Conservation (phyloP, 192 early-diverging fungal species). For the Coemansia javaensis region DNA sequence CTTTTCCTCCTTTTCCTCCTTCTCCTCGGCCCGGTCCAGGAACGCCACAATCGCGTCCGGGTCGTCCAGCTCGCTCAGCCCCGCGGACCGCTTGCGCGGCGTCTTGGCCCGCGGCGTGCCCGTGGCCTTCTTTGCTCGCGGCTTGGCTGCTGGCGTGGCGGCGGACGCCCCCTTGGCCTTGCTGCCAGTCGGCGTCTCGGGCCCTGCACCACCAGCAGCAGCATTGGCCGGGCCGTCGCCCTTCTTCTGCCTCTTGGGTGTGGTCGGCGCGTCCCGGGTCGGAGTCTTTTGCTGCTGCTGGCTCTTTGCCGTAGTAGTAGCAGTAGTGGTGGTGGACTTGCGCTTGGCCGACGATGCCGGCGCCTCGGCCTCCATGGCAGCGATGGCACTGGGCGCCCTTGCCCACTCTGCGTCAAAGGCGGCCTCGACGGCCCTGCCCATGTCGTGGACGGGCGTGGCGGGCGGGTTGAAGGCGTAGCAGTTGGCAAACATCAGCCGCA, state of each 20-base stretch:
- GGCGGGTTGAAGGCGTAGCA: constrained; percentile 71
- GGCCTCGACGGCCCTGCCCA: constrained; percentile 55
- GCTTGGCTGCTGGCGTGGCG: too few relatives aligned
- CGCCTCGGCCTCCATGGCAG: too few relatives aligned
- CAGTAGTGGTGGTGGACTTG: neutral
- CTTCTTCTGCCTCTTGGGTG: too few relatives aligned
- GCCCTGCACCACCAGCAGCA: too few relatives aligned
- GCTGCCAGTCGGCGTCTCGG: too few relatives aligned
- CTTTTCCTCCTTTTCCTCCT: too few relatives aligned
- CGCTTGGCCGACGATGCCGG: neutral
- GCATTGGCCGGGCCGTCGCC: too few relatives aligned
- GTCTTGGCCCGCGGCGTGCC: too few relatives aligned
- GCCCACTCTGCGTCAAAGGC: constrained; percentile 54
- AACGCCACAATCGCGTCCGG: constrained; percentile 18
- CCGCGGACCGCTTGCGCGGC: too few relatives aligned
- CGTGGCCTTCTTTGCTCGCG: too few relatives aligned
- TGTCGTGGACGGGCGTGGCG: constrained; percentile 58
- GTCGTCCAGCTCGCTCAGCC: constrained; percentile 9
- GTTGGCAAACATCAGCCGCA: constrained; percentile 60
- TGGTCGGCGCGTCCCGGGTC: neutral
- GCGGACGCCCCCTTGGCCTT: too few relatives aligned
- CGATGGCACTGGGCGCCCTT: constrained; percentile 7
- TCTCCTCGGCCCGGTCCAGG: constrained; percentile 6
- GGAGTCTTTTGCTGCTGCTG: neutral
- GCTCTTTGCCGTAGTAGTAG: neutral